These are phyloP conservation scores for Medicago lupulina DNA, from an alignment of 306 rosid species.

Conservation along the genomic window DNA sequence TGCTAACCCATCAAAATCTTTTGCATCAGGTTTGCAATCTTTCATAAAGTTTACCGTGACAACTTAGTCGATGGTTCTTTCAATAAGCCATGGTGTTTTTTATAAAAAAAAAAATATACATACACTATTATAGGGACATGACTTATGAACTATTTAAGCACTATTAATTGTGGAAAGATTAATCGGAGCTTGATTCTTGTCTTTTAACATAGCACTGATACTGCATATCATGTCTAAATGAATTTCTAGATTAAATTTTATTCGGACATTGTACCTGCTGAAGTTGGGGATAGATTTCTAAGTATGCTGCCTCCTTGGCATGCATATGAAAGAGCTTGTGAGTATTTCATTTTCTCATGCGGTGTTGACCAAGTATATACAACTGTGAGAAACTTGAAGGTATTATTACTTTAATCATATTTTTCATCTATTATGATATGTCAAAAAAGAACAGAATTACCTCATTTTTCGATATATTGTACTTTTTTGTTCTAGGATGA, in stretches of 20 bases:
- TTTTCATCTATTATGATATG: neutral
- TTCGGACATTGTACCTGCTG: constrained; percentile 78
- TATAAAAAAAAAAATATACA: neutral
- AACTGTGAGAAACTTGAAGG: constrained; percentile 82
- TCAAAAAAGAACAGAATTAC: neutral
- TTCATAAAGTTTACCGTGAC: neutral
- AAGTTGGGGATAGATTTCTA: constrained; percentile 85
- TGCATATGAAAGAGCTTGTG: constrained; percentile 89
- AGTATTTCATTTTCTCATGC: constrained; percentile 74
- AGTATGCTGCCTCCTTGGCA: constrained; percentile 98
- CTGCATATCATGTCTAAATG: constrained; percentile 16
- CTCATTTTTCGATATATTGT: neutral
- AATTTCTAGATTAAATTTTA: constrained; percentile 65
- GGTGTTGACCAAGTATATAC: constrained; percentile 87
- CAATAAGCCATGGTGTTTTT: neutral
- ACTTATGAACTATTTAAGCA: neutral
- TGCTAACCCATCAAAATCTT: constrained; percentile 87
- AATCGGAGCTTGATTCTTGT: constrained; percentile 3
- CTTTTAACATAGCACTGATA: constrained; percentile 9
- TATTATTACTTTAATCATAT: constrained; percentile 43
- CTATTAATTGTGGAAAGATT: no score
- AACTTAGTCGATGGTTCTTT: constrained; percentile 1
- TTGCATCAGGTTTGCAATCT: constrained; percentile 81
- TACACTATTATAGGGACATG: neutral
- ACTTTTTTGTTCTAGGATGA: neutral